phyloP scores from a whole-genome alignment of 75 land plant genomes.

The Pinus tabuliformis region DNA sequence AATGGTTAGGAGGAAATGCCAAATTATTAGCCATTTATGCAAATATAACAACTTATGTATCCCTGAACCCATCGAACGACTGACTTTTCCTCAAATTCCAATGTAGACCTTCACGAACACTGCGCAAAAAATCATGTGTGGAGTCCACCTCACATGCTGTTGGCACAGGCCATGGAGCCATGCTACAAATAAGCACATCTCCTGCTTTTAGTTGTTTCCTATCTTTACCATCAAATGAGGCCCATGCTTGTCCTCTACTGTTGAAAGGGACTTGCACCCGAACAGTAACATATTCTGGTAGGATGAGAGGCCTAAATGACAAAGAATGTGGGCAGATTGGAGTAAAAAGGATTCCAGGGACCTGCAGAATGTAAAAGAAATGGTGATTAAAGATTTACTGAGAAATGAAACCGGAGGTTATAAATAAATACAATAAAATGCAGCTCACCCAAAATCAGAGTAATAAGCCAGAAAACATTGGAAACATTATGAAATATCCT shows the following conservation, averaged over 20 bases:
- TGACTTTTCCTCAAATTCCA: conserved; percentile 95
- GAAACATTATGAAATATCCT: background rate
- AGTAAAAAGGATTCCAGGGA: conserved; percentile 95
- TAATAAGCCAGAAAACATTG: background rate
- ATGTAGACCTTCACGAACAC: conserved; percentile 89
- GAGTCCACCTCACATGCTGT: conserved; percentile 86
- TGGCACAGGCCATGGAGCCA: conserved; percentile 96
- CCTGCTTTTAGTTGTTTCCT: conserved; percentile 72
- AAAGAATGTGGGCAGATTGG: conserved; percentile 99
- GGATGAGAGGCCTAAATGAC: conserved; percentile 89
- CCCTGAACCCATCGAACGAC: conserved; percentile 70
- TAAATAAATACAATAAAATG: background rate
- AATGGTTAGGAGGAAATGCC: too few species aligned
- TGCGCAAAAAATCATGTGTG: conserved; percentile 76
- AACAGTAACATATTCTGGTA: conserved; percentile 88
- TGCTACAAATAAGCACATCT: conserved; percentile 79
- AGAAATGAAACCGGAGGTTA: background rate
- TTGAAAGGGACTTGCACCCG: conserved; percentile 79
- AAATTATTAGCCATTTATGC: too few species aligned
- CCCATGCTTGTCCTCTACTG: conserved; percentile 96
- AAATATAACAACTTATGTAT: conserved; percentile 11
- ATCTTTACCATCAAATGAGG: conserved; percentile 92
- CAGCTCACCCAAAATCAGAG: background rate
- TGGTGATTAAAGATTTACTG: background rate
- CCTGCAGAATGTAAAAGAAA: conserved; percentile 22